Percentiles rank a stretch among this genome's conserved stretches.
Conservation (phyloP, 2,329 filamentous ascomycete genomes). For the Seiridium unicorne region DNA sequence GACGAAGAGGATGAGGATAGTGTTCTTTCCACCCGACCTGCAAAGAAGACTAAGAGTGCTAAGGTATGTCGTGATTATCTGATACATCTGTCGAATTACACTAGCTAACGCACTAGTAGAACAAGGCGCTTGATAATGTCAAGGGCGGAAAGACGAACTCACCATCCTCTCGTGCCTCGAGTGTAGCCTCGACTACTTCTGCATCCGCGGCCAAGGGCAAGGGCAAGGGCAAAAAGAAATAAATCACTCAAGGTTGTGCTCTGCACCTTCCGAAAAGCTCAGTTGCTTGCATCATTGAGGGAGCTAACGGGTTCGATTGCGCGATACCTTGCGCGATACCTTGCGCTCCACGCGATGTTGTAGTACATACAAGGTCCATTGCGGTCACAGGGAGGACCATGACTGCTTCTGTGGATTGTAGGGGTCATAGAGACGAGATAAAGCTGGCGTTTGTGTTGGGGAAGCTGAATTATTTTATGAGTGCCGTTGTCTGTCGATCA, state of each 20-base stretch:
- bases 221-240: slow-evolving; percentile 55
- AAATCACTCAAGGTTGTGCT: slow-evolving; percentile 1
- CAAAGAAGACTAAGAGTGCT: slow-evolving; percentile 90
- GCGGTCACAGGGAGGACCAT: too few relatives aligned
- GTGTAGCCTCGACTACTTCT: slow-evolving; percentile 76
- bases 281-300: too few relatives aligned
- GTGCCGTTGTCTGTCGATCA: too few relatives aligned
- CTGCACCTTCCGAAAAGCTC: not conserved
- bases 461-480: too few relatives aligned
- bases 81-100: slow-evolving; percentile 4
- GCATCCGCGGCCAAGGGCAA: slow-evolving; percentile 43
- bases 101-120: slow-evolving; percentile 51
- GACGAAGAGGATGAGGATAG: slow-evolving; percentile 84
- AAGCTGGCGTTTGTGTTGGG: too few relatives aligned
- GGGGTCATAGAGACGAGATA: too few relatives aligned
- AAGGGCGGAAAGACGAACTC: slow-evolving; percentile 80
- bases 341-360: too few relatives aligned
- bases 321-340: too few relatives aligned
- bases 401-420: too few relatives aligned
- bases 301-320: too few relatives aligned
- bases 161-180: slow-evolving; percentile 80
- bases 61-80: slow-evolving; percentile 60
- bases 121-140: slow-evolving; percentile 88
- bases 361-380: too few relatives aligned
- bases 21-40: slow-evolving; percentile 76